Percentiles rank a stretch among this genome's conserved stretches.
These are phyloP conservation scores for Candida maltosa DNA, from an alignment of 805 yeast genomes.

Conservation along the genomic window DNA sequence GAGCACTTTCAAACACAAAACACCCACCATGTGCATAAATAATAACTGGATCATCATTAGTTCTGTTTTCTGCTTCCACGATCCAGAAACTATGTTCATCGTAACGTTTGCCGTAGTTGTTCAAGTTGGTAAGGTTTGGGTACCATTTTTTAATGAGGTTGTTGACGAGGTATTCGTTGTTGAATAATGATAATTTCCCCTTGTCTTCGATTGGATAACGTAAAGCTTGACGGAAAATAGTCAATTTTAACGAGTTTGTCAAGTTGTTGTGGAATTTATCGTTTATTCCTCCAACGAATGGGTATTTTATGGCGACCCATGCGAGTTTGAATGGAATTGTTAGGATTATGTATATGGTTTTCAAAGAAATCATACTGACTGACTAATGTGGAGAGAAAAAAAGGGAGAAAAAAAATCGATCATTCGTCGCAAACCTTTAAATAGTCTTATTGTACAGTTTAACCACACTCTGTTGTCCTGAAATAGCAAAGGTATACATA, in stretches of 20 bases:
- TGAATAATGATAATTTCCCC: conserved; percentile 9
- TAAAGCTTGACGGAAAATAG: conserved; percentile 13
- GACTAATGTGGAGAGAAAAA: no score
- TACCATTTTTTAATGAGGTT: conserved; percentile 5
- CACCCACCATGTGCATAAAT: conserved; percentile 42
- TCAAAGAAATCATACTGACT: conserved; percentile 6
- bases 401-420: no score
- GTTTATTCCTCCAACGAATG: conserved; percentile 13
- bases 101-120: conserved; percentile 13
- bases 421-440: no score
- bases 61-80: conserved; percentile 21
- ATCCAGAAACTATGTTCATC: conserved; percentile 33
- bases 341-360: conserved; percentile 3
- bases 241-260: conserved; percentile 11
- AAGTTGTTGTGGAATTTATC: conserved; percentile 13
- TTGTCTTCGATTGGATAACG: conserved; percentile 12
- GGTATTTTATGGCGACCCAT: conserved; percentile 9
- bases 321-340: conserved; percentile 13
- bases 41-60: conserved; percentile 12
- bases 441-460: no score
- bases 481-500: no score
- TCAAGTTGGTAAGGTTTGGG: conserved; percentile 9
- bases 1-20: conserved; percentile 20
- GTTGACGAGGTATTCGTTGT: conserved; percentile 11
- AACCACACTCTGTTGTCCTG: no score